A percentile compares a stretch with the other conserved stretches of the same genome.
Evolutionary conservation across 1,284 basidiomycete species (phyloP).

Genomic region (Pseudozyma flocculosa): DNA sequence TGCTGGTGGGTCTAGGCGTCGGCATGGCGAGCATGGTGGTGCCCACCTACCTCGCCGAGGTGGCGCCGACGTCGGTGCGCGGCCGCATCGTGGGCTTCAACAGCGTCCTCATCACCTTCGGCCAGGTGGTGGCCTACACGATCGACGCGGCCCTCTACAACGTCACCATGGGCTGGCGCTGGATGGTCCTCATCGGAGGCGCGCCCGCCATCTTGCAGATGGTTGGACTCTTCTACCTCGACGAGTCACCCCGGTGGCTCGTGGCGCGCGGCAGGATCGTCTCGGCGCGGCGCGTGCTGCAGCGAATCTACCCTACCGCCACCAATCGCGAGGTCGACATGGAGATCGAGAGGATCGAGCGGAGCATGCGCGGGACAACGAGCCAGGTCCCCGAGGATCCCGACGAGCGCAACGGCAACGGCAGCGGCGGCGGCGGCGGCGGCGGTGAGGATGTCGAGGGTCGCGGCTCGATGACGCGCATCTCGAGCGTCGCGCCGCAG

Average conservation of each 20-base stretch:
- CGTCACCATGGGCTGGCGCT: conserved; percentile 47
- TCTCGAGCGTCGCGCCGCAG: not conserved
- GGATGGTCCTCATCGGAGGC: conserved; percentile 46
- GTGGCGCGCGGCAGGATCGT: conserved; percentile 30
- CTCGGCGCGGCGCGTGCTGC: conserved; percentile 33
- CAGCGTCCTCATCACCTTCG: conserved; percentile 47
- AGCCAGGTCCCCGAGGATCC: not conserved
- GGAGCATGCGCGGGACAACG: conserved; percentile 23
- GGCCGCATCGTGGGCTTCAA: conserved; percentile 47
- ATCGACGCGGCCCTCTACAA: conserved; percentile 44
- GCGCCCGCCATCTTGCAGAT: conserved; percentile 45
- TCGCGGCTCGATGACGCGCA: conserved; percentile 4
- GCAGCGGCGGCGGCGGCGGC: not conserved
- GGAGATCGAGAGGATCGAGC: conserved; percentile 35
- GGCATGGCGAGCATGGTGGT: conserved; percentile 45
- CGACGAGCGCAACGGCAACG: not conserved
- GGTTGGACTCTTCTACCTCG: conserved; percentile 43
- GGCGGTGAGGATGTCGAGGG: not conserved
- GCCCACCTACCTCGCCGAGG: conserved; percentile 44
- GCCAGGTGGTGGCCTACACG: conserved; percentile 47
- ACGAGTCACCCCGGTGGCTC: conserved; percentile 49
- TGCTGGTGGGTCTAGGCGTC: conserved; percentile 45
- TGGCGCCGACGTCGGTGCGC: conserved; percentile 39
- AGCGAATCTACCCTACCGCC: conserved; percentile 44
- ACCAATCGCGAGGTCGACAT: conserved; percentile 19